A percentile compares a stretch with the other conserved stretches of the same genome.
Evolutionary conservation across 1,284 basidiomycete genomes (phyloP).

Genomic region (Ceratobasidium sp.): DNA sequence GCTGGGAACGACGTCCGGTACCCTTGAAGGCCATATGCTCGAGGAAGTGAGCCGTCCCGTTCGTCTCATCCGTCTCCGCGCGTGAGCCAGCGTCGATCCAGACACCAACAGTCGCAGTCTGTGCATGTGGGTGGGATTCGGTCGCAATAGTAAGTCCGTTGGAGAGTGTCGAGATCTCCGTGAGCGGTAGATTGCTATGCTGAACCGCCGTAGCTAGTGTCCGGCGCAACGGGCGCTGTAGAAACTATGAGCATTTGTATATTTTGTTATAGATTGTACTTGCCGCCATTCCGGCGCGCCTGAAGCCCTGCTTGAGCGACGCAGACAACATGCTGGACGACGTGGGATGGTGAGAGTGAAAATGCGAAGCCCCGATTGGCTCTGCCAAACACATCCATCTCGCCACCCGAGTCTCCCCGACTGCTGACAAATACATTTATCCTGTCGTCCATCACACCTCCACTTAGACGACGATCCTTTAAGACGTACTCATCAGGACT

Average conservation of each 20-base stretch:
- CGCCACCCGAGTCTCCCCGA: slow-evolving; percentile 45
- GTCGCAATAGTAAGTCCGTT: slow-evolving; percentile 95
- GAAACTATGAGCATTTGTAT: slow-evolving; percentile 10
- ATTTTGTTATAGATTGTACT: not conserved
- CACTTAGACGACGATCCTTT: not conserved
- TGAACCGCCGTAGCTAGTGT: slow-evolving; percentile 41
- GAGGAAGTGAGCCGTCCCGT: slow-evolving; percentile 98
- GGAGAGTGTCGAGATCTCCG: slow-evolving; percentile 88
- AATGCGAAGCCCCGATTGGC: slow-evolving; percentile 44
- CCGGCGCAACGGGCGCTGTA: slow-evolving; percentile 25
- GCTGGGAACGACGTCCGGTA: slow-evolving; percentile 90
- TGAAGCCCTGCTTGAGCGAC: slow-evolving; percentile 43
- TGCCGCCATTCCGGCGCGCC: slow-evolving; percentile 39
- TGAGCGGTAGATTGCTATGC: slow-evolving; percentile 67
- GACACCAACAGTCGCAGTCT: slow-evolving; percentile 97
- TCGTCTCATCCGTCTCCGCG: slow-evolving; percentile 94
- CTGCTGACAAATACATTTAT: not conserved
- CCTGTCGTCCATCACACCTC: no score
- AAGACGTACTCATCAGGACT: not conserved
- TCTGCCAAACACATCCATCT: slow-evolving; percentile 30
- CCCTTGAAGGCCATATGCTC: slow-evolving; percentile 99
- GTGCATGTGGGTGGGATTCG: slow-evolving; percentile 92
- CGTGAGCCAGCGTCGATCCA: slow-evolving; percentile 99
- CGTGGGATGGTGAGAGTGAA: slow-evolving; percentile 46
- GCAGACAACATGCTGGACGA: slow-evolving; percentile 43